These are phyloP conservation scores for Fusarium sp. DNA, from an alignment of 2,329 filamentous ascomycete genomes.

Conservation along the genomic window DNA sequence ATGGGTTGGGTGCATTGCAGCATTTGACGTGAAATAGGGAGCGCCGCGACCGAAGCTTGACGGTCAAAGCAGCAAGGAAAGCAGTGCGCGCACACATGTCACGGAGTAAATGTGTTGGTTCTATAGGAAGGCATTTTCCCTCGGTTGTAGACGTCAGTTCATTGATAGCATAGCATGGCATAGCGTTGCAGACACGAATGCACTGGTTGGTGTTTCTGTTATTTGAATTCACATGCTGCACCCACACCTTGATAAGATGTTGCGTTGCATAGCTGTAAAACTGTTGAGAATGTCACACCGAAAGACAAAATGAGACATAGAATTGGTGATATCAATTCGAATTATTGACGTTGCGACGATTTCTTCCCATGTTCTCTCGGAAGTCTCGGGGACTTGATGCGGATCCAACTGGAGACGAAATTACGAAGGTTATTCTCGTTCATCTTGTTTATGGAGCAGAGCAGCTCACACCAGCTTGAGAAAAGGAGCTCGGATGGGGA, in stretches of 20 bases:
- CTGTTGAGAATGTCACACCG: constrained; percentile 19
- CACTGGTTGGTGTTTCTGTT: constrained; percentile 7
- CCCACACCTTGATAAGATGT: background rate
- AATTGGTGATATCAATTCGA: background rate
- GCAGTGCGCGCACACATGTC: constrained; percentile 4
- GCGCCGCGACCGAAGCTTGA: constrained; percentile 19
- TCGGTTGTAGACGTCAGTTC: background rate
- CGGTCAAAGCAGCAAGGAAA: constrained; percentile 19
- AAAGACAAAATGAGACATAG: constrained; percentile 17
- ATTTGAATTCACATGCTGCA: constrained; percentile 2
- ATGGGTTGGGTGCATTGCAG: constrained; percentile 2
- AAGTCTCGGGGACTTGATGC: constrained; percentile 8
- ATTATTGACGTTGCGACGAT: background rate
- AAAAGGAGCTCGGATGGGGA: constrained; percentile 5
- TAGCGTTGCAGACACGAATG: constrained; percentile 4
- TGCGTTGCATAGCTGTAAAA: background rate
- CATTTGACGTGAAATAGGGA: constrained; percentile 22
- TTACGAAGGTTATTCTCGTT: background rate
- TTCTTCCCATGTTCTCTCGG: background rate
- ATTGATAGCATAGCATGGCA: background rate
- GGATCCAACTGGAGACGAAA: background rate
- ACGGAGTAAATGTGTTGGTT: constrained; percentile 6
- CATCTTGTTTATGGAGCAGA: background rate
- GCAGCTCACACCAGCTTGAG: background rate
- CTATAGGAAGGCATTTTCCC: background rate